phyloP scores from a whole-genome alignment of 106 monocot species.

The Dactylorhiza incarnata region DNA sequence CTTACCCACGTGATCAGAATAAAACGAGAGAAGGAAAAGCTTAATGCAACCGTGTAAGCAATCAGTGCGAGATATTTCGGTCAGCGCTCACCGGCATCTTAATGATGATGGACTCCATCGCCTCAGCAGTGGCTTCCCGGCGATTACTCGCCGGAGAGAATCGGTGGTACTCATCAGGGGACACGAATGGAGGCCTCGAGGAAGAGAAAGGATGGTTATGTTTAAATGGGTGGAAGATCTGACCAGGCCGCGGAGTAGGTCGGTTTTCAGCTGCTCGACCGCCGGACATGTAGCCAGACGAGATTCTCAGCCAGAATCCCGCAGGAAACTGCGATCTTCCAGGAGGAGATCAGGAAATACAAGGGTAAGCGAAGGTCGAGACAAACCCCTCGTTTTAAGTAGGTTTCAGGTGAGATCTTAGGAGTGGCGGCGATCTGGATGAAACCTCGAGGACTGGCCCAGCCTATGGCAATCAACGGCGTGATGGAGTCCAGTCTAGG shows the following conservation, averaged over 20 bases:
- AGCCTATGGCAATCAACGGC: neutral
- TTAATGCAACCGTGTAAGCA: neutral
- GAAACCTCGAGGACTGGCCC: neutral
- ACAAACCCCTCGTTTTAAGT: constrained; percentile 1
- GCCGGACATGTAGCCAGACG: constrained; percentile 8
- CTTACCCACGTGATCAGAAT: neutral
- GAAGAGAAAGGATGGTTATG: constrained; percentile 43
- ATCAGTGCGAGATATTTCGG: constrained; percentile 2
- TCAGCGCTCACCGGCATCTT: constrained; percentile 52
- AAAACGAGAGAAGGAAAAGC: neutral
- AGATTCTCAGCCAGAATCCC: constrained; percentile 2
- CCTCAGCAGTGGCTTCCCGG: constrained; percentile 15
- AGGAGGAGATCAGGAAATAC: neutral
- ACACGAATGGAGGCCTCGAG: constrained; percentile 31
- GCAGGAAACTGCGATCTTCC: constrained; percentile 6
- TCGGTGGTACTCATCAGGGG: constrained; percentile 61
- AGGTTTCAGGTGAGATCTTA: neutral
- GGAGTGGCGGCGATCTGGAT: neutral
- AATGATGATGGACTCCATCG: constrained; percentile 40
- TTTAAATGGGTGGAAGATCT: constrained; percentile 47
- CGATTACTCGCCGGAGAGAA: constrained; percentile 25
- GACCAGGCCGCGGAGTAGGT: constrained; percentile 23
- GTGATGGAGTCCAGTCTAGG: constrained; percentile 1
- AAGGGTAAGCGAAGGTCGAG: neutral
- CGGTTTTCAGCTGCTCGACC: constrained; percentile 26